These are phyloP conservation scores for Bacidia gigantensis DNA, from an alignment of 495 filamentous ascomycete genomes.

Conservation along the genomic window DNA sequence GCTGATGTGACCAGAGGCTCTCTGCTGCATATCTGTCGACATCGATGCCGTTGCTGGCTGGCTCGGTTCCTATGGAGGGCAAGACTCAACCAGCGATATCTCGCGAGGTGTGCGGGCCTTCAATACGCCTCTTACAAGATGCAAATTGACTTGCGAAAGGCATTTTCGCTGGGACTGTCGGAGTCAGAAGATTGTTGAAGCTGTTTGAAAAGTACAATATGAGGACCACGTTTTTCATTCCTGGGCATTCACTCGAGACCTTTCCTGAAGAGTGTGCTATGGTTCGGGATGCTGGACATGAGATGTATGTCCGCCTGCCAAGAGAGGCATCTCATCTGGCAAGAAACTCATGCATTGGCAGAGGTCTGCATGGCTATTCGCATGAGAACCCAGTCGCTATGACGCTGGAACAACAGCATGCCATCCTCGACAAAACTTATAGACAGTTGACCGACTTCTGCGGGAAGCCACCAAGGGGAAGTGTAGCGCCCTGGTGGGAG, in stretches of 20 bases:
- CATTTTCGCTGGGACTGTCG: constrained; percentile 59
- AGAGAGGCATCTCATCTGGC: not conserved
- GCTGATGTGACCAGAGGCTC: constrained; percentile 19
- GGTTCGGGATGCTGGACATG: constrained; percentile 63
- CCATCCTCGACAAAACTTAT: constrained; percentile 65
- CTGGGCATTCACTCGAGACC: constrained; percentile 63
- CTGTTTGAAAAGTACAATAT: constrained; percentile 69
- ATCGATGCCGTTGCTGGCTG: constrained; percentile 59
- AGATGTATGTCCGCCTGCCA: constrained; percentile 34
- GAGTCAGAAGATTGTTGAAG: constrained; percentile 56
- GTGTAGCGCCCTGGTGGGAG: constrained; percentile 55
- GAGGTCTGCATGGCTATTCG: constrained; percentile 56
- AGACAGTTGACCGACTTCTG: constrained; percentile 58
- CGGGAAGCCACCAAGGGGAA: constrained; percentile 58
- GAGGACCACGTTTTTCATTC: constrained; percentile 75
- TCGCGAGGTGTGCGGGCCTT: constrained; percentile 33
- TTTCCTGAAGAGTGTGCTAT: constrained; percentile 64
- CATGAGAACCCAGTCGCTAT: constrained; percentile 66
- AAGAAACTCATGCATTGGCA: constrained; percentile 3
- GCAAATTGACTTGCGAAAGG: constrained; percentile 26
- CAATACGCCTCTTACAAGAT: not conserved
- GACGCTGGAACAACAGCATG: constrained; percentile 59
- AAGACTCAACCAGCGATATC: constrained; percentile 57
- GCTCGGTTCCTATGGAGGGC: constrained; percentile 59
- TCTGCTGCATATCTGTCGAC: constrained; percentile 28